Evolutionary conservation across 1,139 yeast genomes (phyloP), one percentile per base, ranked within the genome.

Genomic region (Lizanozyma gosingica): DNA sequence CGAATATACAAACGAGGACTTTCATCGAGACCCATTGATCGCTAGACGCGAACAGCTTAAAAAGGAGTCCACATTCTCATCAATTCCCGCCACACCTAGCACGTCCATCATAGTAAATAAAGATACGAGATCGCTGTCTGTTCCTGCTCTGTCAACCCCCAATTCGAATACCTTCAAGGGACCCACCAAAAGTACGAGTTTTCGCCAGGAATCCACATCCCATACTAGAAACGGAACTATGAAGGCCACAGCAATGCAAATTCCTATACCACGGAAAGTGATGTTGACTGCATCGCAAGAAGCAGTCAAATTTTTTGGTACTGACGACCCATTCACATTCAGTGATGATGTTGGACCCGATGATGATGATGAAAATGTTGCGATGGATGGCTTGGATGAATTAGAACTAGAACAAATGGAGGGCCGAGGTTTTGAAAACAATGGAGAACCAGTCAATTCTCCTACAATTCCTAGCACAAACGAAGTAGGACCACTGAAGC

Each of bases 311-410:
- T 22, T 22, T 22, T 22, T 22, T 11, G 29, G 29, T 42, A 65
- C 78, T 45, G 87, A 81, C 41, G 88, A 80, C 47, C 80, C 86
- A 2, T 73, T 80, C 46, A 62, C 73, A 42, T 80, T 80, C 50
- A 79, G 86, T 51, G 90, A 82, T 52, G 88, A 81, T 43, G 45
- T 66, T 3, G 56, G 57, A 43, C 65, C 67, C 0, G 68, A 64
- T 17, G 71, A 64, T 37, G 60, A 59, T 35, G 62, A 54, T 34
- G n/a, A n/a, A n/a, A 53, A 53, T 44, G 54, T 52, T 50, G 46
- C 50, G 34, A 43, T 46, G 41, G 53, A 64, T 44, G 54, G 59
- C 41, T 52, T 54, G 45, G 67, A 47, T 43, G 65, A 50, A 35
- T 58, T 36, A 17, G 42, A 40, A 6, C 35, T 43, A 11, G 41